phyloP scores from a whole-genome alignment of 352 stramenopile genomes.

The Halophytophthora batemanensis region DNA sequence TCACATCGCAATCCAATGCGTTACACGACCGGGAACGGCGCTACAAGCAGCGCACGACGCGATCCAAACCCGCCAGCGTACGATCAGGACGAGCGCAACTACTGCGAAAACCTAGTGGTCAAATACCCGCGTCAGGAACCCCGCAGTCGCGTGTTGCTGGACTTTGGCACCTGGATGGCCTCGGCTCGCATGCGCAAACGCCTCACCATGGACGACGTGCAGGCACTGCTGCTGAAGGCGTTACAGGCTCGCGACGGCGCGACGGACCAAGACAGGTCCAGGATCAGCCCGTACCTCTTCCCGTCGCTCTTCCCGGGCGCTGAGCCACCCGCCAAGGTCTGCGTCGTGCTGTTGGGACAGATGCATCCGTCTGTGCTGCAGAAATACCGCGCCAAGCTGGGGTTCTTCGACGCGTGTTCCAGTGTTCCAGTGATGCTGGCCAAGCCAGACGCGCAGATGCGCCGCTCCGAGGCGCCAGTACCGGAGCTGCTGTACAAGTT shows the following conservation, averaged over 20 bases:
- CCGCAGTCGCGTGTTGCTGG: conserved; percentile 60
- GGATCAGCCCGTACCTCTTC: conserved; percentile 53
- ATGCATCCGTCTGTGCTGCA: conserved; percentile 71
- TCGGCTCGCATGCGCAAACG: conserved; percentile 38
- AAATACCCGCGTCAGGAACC: conserved; percentile 64
- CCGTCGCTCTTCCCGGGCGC: conserved; percentile 42
- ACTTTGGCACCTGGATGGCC: conserved; percentile 73
- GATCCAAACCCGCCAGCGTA: conserved; percentile 9
- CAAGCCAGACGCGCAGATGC: conserved; percentile 47
- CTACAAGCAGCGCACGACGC: conserved; percentile 12
- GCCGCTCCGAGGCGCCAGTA: conserved; percentile 54
- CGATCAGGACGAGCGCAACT: conserved; percentile 38
- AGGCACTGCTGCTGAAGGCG: conserved; percentile 56
- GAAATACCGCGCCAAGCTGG: conserved; percentile 57
- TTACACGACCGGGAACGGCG: conserved; percentile 6
- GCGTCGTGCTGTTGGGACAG: conserved; percentile 63
- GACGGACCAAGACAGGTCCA: conserved; percentile 11
- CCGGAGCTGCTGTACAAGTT: conserved; percentile 73
- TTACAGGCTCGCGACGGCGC: conserved; percentile 18
- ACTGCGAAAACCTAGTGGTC: conserved; percentile 60
- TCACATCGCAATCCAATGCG: conserved; percentile 16
- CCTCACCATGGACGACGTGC: conserved; percentile 57
- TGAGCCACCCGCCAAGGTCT: conserved; percentile 56
- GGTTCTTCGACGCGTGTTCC: conserved; percentile 74
- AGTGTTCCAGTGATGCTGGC: conserved; percentile 63